Evolutionary conservation across 257 asterid species (phyloP), one percentile per base, ranked within the genome.

Genomic region (Solanum piurae): DNA sequence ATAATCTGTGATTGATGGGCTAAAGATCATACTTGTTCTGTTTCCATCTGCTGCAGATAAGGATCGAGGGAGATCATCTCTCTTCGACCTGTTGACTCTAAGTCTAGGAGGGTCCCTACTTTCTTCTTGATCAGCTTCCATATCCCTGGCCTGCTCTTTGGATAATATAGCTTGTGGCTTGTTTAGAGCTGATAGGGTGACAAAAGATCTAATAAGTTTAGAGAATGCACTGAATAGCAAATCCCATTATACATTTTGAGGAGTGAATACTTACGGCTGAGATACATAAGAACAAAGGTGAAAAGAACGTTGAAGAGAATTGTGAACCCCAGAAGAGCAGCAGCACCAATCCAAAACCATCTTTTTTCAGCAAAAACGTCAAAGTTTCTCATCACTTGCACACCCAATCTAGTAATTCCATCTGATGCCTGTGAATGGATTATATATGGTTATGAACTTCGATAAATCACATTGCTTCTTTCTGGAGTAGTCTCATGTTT

Each of bases 121-220:
- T 71, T 91, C 96, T 85, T 90, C 93, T 27, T 92, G 85, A 2
- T 88, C 92, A 14, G 36, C 86, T 87, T 93, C 95, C 94, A 94
- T 94, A 87, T 93, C 95, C 87, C 88, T 91, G 34, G 96, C 98
- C 83, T 93, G 93, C 91, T 95, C 98, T 87, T 97, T 94, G 27
- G 99, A 94, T 89, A 97, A 92, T 88, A 92, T 92, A 74, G 98
- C 98, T 91, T 95, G 98, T 86, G 98, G 97, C 89, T 93, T 94
- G 80, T 97, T 98, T 6, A 91, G 93, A 89, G 98, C 99, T 95
- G 83, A 91, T 72, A 31, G 20, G 60, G 62, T 40, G 52, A 68
- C 66, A 86, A 86, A 46, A 73, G 27, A 52, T 23, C 18, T 46
- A 20, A 20, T 31, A 40, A 52, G 79, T 40, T 68, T 9, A 46